Conservation (phyloP, 164 flowering plant genomes). For the Magnolia changhungtana region DNA sequence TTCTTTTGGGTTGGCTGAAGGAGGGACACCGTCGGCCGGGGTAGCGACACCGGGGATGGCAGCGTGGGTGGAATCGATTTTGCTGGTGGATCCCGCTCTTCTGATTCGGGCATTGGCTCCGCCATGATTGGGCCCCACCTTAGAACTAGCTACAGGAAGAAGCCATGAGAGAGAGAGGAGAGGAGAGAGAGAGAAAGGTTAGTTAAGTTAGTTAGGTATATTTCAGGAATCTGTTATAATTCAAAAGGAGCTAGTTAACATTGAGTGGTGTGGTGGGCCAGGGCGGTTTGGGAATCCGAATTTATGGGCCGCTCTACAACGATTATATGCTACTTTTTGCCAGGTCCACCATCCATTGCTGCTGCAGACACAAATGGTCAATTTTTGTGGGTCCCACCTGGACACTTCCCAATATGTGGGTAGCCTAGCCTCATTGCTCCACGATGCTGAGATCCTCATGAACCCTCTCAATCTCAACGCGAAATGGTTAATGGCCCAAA, state of each 20-base stretch:
- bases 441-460: too few relatives aligned
- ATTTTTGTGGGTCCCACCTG: too few relatives aligned
- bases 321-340: too few relatives aligned
- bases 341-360: too few relatives aligned
- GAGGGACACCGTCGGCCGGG: slow-evolving; percentile 28
- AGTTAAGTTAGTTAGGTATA: slow-evolving; percentile 13
- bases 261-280: neutral
- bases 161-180: slow-evolving; percentile 9
- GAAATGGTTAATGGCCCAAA: too few relatives aligned
- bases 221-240: neutral
- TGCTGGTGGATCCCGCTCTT: neutral
- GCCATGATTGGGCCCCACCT: slow-evolving; percentile 24
- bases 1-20: slow-evolving; percentile 44
- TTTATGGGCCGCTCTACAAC: too few relatives aligned
- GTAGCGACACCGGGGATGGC: slow-evolving; percentile 6
- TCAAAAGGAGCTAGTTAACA: neutral
- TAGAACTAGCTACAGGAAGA: slow-evolving; percentile 14
- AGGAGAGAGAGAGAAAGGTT: slow-evolving; percentile 2
- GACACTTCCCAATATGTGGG: too few relatives aligned
- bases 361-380: too few relatives aligned
- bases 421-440: too few relatives aligned
- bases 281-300: neutral
- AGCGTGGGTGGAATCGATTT: slow-evolving; percentile 11
- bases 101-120: slow-evolving; percentile 15
- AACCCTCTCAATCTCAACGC: too few relatives aligned